phyloP scores from a whole-genome alignment of 164 flowering plant species.

The Amborella trichopoda region DNA sequence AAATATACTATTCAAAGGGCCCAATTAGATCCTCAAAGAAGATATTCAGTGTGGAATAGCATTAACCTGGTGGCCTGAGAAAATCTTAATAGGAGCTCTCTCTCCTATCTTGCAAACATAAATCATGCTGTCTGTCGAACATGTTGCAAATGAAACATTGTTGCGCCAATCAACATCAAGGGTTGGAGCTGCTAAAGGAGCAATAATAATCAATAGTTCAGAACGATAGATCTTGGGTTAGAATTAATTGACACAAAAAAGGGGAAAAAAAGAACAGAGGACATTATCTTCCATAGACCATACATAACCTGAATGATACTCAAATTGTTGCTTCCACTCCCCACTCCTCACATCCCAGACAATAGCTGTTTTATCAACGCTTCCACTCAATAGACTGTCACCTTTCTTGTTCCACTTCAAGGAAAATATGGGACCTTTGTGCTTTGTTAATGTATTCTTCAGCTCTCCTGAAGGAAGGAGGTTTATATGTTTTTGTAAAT shows the following conservation, averaged over 20 bases:
- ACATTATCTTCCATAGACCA: not conserved
- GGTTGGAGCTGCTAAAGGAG: slow-evolving; percentile 58
- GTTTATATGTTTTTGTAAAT: too few relatives aligned
- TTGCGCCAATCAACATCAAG: slow-evolving; percentile 99
- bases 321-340: slow-evolving; percentile 88
- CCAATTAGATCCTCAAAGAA: too few relatives aligned
- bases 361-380: slow-evolving; percentile 93
- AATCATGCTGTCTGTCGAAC: slow-evolving; percentile 91
- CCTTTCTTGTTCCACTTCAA: slow-evolving; percentile 99
- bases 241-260: too few relatives aligned
- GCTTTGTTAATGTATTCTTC: slow-evolving; percentile 64
- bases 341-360: slow-evolving; percentile 95
- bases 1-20: too few relatives aligned
- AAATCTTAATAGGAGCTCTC: slow-evolving; percentile 54
- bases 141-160: slow-evolving; percentile 82
- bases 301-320: slow-evolving; percentile 66
- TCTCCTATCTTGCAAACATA: slow-evolving; percentile 96
- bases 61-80: slow-evolving; percentile 84
- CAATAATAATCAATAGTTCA: too few relatives aligned
- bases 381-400: slow-evolving; percentile 91
- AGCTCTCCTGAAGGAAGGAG: slow-evolving; percentile 86
- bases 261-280: not conserved
- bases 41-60: not conserved
- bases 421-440: slow-evolving; percentile 90
- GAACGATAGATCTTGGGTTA: too few relatives aligned